A percentile compares a stretch with the other conserved stretches of the same genome.
Conservation (phyloP, 2,329 filamentous ascomycete genomes). For the Catunica adiposa region DNA sequence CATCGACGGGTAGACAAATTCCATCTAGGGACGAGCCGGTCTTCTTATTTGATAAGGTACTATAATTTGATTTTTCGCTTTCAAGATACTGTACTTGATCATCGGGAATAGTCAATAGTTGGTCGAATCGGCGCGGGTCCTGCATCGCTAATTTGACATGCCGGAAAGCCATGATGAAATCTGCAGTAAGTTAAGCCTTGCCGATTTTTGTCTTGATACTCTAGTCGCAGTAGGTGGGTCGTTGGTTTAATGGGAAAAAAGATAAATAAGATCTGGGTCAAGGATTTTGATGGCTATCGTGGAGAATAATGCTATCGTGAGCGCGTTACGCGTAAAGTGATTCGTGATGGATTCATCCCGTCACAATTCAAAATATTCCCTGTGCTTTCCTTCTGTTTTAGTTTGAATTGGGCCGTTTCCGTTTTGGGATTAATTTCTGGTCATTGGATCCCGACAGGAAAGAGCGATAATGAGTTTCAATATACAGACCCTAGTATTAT, state of each 20-base stretch:
- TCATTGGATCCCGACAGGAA: neutral
- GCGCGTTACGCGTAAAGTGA: neutral
- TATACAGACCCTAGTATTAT: too few relatives aligned
- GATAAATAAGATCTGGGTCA: too few relatives aligned
- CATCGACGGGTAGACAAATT: constrained; percentile 3
- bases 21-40: constrained; percentile 8
- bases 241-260: too few relatives aligned
- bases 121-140: neutral
- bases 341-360: neutral
- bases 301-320: too few relatives aligned
- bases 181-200: too few relatives aligned
- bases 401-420: neutral
- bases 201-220: too few relatives aligned
- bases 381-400: too few relatives aligned
- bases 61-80: neutral
- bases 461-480: neutral
- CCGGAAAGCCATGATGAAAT: neutral
- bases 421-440: neutral
- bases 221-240: too few relatives aligned
- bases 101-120: neutral
- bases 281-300: neutral
- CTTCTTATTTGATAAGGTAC: neutral
- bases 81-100: constrained; percentile 7
- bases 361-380: neutral
- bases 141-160: neutral